Conservation (phyloP, 192 early-diverging fungal species). For the Coemansia sp. region DNA sequence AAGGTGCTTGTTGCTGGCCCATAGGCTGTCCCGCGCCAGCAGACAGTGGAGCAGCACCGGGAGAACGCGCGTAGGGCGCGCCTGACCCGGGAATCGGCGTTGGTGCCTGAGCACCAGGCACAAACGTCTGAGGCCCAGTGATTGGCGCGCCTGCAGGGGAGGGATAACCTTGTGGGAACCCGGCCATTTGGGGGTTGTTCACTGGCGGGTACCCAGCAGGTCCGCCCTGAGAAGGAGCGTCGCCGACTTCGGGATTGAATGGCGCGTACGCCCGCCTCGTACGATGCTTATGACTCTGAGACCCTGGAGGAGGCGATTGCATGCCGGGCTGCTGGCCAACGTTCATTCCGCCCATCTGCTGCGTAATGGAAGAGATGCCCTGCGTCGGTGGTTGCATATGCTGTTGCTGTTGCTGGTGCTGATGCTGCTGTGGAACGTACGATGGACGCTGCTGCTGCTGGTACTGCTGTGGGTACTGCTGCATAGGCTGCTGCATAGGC, state of each 20-base stretch:
- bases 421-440: constrained; percentile 7
- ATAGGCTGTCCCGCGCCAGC: constrained; percentile 24
- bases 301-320: constrained; percentile 28
- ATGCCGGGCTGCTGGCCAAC: constrained; percentile 34
- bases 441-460: constrained; percentile 11
- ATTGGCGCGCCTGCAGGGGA: constrained; percentile 25
- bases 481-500: constrained; percentile 17
- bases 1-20: constrained; percentile 42
- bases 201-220: constrained; percentile 27
- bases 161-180: constrained; percentile 36
- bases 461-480: constrained; percentile 16
- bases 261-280: constrained; percentile 34
- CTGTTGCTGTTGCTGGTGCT: constrained; percentile 17
- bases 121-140: constrained; percentile 45
- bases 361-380: constrained; percentile 21
- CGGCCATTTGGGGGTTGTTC: constrained; percentile 17
- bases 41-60: constrained; percentile 13
- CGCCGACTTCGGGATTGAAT: constrained; percentile 13
- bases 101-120: constrained; percentile 46
- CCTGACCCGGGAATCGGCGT: constrained; percentile 25
- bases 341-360: constrained; percentile 46
- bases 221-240: constrained; percentile 8
- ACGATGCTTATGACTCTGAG: constrained; percentile 34
- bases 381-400: constrained; percentile 4
- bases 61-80: constrained; percentile 29